A percentile compares a stretch with the other conserved stretches of the same genome.
phyloP scores from a whole-genome alignment of 2,329 filamentous ascomycete genomes.

The Cryphonectria nitschkei region DNA sequence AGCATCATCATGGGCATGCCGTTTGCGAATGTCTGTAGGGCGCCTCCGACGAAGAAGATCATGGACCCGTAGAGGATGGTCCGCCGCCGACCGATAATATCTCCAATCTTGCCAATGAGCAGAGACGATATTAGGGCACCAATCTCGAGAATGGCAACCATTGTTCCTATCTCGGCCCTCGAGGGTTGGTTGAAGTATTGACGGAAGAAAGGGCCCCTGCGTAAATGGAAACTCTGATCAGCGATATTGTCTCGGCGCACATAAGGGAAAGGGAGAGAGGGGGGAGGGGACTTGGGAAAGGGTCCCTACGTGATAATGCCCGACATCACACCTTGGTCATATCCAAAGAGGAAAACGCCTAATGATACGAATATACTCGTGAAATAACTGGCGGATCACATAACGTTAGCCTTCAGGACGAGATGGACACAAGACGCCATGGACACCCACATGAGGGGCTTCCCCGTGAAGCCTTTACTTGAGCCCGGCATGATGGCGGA shows the following conservation, averaged over 20 bases:
- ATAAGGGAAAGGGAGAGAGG: neutral
- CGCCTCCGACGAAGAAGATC: constrained; percentile 84
- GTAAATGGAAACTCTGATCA: constrained; percentile 2
- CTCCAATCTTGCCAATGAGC: constrained; percentile 83
- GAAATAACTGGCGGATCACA: constrained; percentile 69
- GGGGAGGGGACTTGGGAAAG: constrained; percentile 14
- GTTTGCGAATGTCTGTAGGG: constrained; percentile 78
- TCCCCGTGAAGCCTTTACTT: constrained; percentile 88
- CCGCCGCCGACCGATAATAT: constrained; percentile 84
- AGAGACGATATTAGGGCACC: constrained; percentile 91
- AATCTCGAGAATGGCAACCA: constrained; percentile 95
- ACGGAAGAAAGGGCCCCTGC: constrained; percentile 82
- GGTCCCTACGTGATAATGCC: constrained; percentile 64
- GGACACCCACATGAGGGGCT: constrained; percentile 77
- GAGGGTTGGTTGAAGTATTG: constrained; percentile 92
- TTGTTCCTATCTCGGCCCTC: constrained; percentile 86
- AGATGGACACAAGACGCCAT: constrained; percentile 12
- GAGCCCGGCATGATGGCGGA: constrained; percentile 86
- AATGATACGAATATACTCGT: constrained; percentile 89
- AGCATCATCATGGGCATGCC: constrained; percentile 89
- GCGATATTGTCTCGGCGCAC: constrained; percentile 31
- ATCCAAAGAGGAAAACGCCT: constrained; percentile 86
- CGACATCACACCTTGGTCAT: constrained; percentile 91
- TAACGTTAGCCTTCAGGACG: constrained; percentile 14
- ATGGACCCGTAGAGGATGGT: constrained; percentile 94